Base-by-base conservation (phyloP, 176 grass and related monocot species). In the Cenchrus americanus region DNA sequence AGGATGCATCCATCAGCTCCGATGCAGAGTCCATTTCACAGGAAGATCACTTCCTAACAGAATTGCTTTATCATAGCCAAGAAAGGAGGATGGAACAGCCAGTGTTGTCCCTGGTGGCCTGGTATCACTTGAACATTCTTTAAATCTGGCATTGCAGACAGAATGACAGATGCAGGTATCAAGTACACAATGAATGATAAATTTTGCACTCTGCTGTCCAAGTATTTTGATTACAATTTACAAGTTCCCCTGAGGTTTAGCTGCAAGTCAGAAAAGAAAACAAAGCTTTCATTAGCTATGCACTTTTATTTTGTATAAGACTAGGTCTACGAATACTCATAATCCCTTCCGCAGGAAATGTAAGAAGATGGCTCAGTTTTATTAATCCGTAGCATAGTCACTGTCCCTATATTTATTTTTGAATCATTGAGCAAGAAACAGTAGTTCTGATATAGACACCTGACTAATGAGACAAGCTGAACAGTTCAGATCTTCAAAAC, bases 1-100 rank as follows among this genome's bases (percentile, higher is more conserved):
- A 59, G 81, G 65, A 76, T 48, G 89, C 57, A 70, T 24, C 76
- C 69, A 79, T 90, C 88, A 74, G 79, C 48, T 65, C 49, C 27
- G 41, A 21, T 73, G 50, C 24, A 60, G 0, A 2, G 73, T 86
- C 80, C 17, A 73, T 43, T 82, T 89, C 78, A 34, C 55, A 71
- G 48, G 64, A 48, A 66, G 62, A 41, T 59, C 72, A 57, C 11
- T 32, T 78, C 83, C 7, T 73, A 62, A 67, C 58, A 66, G 48
- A 73, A 82, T 46, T 49, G 72, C 47, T 78, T 82, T 60, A 40
- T 82, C 47, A 50, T 54, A 82, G 50, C 68, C 27, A 18, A 71
- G 4, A 69, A 73, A 18, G 54, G 10, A 77, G 3, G 61, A 87
- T 71, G 30, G 26, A 67, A 59, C 59, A 50, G 59, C 68, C 41